Conservation (phyloP, 352 stramenopile species). For the Pythium sukuiense region DNA sequence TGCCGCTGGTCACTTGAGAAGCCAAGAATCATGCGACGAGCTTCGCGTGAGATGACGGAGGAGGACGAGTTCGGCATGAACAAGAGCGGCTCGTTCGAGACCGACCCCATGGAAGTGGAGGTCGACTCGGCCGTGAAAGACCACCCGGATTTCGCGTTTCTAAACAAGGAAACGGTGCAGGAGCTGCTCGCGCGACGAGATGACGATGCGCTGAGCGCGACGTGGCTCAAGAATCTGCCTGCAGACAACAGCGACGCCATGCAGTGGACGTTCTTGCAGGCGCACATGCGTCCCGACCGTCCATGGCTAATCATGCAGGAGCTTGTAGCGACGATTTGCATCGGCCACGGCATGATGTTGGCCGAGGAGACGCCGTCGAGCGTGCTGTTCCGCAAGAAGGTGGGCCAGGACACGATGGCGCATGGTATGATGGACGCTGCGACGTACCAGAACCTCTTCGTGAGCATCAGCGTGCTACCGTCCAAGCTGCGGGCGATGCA, state of each 20-base stretch:
- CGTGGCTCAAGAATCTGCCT: constrained; percentile 58
- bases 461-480: constrained; percentile 66
- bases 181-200: constrained; percentile 14
- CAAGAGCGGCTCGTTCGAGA: constrained; percentile 51
- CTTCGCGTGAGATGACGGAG: constrained; percentile 34
- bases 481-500: constrained; percentile 79
- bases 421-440: constrained; percentile 62
- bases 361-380: constrained; percentile 49
- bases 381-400: constrained; percentile 74
- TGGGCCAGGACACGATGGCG: constrained; percentile 57
- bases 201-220: constrained; percentile 26
- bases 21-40: constrained; percentile 6
- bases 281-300: constrained; percentile 68
- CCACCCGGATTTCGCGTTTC: constrained; percentile 69
- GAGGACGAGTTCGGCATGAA: constrained; percentile 75
- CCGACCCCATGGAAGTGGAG: constrained; percentile 71
- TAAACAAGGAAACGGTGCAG: constrained; percentile 37
- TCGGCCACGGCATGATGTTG: constrained; percentile 69
- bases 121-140: constrained; percentile 49
- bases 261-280: constrained; percentile 69
- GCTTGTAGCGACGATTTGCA: constrained; percentile 76
- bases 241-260: constrained; percentile 55
- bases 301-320: constrained; percentile 79
- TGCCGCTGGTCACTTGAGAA: not conserved
- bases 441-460: constrained; percentile 76